Evolutionary conservation across 345 rosid genomes (phyloP).

Genomic region (Brassica nigra): DNA sequence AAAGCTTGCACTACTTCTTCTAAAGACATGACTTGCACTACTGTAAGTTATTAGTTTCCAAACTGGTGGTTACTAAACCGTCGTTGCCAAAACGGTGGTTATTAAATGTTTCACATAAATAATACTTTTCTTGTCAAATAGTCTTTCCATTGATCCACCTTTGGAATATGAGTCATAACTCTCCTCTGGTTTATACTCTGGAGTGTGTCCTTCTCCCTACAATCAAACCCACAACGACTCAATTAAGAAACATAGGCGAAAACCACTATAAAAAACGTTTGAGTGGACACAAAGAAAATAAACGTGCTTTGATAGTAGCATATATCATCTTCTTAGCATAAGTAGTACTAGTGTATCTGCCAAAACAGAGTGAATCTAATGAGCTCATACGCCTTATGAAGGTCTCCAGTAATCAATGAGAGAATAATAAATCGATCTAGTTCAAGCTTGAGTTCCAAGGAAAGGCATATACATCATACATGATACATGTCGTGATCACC

Average conservation of each 20-base stretch:
- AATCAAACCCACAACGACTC: neutral
- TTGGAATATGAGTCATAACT: too few relatives aligned
- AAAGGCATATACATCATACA: slow-evolving; percentile 37
- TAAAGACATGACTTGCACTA: neutral
- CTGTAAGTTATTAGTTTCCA: neutral
- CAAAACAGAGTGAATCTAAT: neutral
- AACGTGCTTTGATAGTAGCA: slow-evolving; percentile 65
- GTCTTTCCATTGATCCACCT: too few relatives aligned
- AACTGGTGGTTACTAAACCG: neutral
- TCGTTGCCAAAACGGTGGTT: neutral
- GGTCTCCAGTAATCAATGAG: slow-evolving; percentile 63
- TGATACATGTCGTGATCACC: slow-evolving; percentile 60
- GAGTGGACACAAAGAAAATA: neutral
- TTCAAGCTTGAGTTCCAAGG: slow-evolving; percentile 63
- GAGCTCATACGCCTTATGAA: slow-evolving; percentile 33
- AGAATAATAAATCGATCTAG: slow-evolving; percentile 55
- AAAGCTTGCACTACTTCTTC: neutral
- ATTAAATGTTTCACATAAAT: neutral
- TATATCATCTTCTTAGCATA: slow-evolving; percentile 63
- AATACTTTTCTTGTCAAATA: slow-evolving; percentile 1
- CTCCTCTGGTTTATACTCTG: too few relatives aligned
- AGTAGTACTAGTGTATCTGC: slow-evolving; percentile 53
- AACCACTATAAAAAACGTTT: neutral
- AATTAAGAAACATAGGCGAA: neutral
- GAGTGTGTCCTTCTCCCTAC: slow-evolving; percentile 58